phyloP scores from a whole-genome alignment of 495 filamentous ascomycete species.

The Penicillium cosmopolitanum region DNA sequence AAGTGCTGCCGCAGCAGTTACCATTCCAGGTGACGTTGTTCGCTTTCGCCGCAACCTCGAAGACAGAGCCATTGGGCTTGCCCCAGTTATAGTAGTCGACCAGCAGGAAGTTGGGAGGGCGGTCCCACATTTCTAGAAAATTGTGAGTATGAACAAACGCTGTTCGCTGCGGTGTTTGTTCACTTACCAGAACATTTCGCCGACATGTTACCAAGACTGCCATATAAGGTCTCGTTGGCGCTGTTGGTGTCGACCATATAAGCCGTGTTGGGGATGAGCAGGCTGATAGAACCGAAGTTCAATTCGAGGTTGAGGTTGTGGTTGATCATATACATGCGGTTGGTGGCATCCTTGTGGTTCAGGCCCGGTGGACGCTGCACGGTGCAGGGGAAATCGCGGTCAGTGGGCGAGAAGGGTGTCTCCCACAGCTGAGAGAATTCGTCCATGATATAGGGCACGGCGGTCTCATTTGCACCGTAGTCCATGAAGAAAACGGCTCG shows the following conservation, averaged over 20 bases:
- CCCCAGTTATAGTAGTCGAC: slow-evolving; percentile 88
- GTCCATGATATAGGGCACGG: slow-evolving; percentile 69
- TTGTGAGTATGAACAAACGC: slow-evolving; percentile 9
- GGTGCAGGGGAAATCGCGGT: slow-evolving; percentile 61
- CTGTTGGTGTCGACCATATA: slow-evolving; percentile 72
- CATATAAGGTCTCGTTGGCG: slow-evolving; percentile 48
- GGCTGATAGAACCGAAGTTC: slow-evolving; percentile 55
- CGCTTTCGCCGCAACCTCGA: slow-evolving; percentile 81
- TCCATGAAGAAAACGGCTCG: slow-evolving; percentile 73
- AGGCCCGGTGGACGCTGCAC: slow-evolving; percentile 64
- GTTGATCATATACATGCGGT: slow-evolving; percentile 85
- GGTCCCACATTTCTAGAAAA: slow-evolving; percentile 57
- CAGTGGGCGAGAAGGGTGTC: slow-evolving; percentile 65
- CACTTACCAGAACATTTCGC: slow-evolving; percentile 66
- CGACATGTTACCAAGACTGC: slow-evolving; percentile 73
- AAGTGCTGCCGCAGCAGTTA: slow-evolving; percentile 67
- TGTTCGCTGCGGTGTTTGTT: neutral
- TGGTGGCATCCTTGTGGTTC: slow-evolving; percentile 48
- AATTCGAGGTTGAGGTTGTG: slow-evolving; percentile 86
- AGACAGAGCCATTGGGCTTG: slow-evolving; percentile 76
- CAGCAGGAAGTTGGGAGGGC: slow-evolving; percentile 82
- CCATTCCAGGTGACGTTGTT: slow-evolving; percentile 85
- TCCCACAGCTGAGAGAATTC: slow-evolving; percentile 71
- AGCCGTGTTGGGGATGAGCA: slow-evolving; percentile 78
- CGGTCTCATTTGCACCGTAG: slow-evolving; percentile 80